These are phyloP conservation scores for Myxozyma monticola DNA, from an alignment of 805 yeast genomes.

Conservation along the genomic window DNA sequence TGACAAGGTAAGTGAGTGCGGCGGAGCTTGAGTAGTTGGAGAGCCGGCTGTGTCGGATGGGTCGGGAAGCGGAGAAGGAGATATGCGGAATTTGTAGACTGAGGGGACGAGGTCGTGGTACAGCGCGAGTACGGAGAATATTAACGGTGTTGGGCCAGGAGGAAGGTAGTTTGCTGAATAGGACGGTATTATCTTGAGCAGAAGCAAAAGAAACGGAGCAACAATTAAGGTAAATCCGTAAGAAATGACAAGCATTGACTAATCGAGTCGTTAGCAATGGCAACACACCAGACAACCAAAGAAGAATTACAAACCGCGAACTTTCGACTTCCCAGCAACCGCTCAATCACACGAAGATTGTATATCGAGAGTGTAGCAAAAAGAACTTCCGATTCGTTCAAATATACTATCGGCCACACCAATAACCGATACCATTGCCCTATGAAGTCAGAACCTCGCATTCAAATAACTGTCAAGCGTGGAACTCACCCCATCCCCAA, in stretches of 20 bases:
- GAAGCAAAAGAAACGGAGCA: conserved; percentile 30
- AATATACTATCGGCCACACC: conserved; percentile 37
- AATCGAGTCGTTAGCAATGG: neutral
- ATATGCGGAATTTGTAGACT: conserved; percentile 42
- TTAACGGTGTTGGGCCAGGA: conserved; percentile 42
- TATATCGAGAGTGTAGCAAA: conserved; percentile 41
- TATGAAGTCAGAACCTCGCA: conserved; percentile 13
- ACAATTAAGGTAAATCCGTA: conserved; percentile 25
- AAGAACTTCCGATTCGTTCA: conserved; percentile 43
- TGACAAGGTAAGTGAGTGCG: conserved; percentile 31
- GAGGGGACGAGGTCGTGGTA: conserved; percentile 45
- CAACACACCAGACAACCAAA: neutral
- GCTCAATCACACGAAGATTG: conserved; percentile 43
- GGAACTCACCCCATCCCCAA: conserved; percentile 35
- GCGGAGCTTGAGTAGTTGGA: neutral
- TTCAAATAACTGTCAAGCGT: neutral
- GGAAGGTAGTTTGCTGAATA: conserved; percentile 32
- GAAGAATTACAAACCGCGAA: conserved; percentile 35
- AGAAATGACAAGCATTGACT: conserved; percentile 33
- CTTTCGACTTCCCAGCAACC: conserved; percentile 43
- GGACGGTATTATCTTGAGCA: conserved; percentile 25
- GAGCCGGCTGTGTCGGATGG: neutral
- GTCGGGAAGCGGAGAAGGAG: conserved; percentile 2
- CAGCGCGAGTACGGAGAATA: conserved; percentile 42
- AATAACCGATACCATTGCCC: conserved; percentile 42